Conservation (phyloP, 192 early-diverging fungal genomes). For the Backusella macrospora region DNA sequence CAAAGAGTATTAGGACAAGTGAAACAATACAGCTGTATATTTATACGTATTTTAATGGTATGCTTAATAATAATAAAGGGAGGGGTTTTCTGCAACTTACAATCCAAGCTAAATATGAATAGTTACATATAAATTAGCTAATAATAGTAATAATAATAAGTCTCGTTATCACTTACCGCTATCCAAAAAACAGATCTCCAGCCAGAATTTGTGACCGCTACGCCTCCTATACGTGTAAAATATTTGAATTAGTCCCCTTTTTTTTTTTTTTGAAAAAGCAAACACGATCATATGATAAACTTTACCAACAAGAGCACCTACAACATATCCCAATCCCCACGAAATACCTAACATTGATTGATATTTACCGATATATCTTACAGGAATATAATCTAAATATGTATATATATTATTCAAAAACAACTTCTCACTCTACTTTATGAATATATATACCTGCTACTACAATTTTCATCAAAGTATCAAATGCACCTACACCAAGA, state of each 20-base stretch:
- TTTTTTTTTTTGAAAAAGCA: neutral
- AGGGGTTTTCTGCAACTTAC: conserved; percentile 39
- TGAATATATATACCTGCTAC: conserved; percentile 41
- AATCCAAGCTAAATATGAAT: conserved; percentile 48
- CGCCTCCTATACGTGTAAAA: conserved; percentile 36
- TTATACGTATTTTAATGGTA: conserved; percentile 19
- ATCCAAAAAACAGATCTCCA: conserved; percentile 42
- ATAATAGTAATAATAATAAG: neutral
- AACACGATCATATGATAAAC: too few species aligned
- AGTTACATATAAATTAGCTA: conserved; percentile 23
- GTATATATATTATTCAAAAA: neutral
- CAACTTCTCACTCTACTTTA: neutral
- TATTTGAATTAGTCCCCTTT: neutral
- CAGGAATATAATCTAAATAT: conserved; percentile 36
- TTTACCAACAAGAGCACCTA: conserved; percentile 35
- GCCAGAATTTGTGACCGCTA: conserved; percentile 44
- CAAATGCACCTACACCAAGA: conserved; percentile 53
- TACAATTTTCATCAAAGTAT: conserved; percentile 52
- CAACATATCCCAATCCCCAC: conserved; percentile 39
- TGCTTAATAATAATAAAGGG: neutral
- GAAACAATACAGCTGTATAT: conserved; percentile 38
- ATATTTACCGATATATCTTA: conserved; percentile 38
- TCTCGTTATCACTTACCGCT: conserved; percentile 18
- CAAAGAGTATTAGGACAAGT: conserved; percentile 39
- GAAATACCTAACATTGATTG: conserved; percentile 32